Base-by-base conservation (phyloP, 441 rosid species). In the Erodium chrysanthum region DNA sequence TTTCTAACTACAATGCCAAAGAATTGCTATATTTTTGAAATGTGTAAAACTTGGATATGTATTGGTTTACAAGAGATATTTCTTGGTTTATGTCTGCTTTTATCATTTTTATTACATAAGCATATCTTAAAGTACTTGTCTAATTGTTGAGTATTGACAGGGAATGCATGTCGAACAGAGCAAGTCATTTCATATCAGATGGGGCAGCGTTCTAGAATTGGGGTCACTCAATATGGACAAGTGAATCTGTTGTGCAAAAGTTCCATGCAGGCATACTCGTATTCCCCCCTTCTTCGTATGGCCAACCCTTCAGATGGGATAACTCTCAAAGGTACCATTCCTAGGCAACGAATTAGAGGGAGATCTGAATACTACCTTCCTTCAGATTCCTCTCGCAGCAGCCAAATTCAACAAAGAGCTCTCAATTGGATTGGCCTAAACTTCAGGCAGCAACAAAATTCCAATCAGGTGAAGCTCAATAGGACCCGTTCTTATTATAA, bases 401-500 rank as follows among this genome's bases (percentile, higher is more conserved):
- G 75, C 75, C 70, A 77, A 71, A 64, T 80, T 77, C 77, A 68
- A 46, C 75, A 71, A 42, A 65, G 56, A 21, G 58, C 75, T 56
- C 65, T 74, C 44, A 12, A 11, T 70, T 67, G 68, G 66, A 25
- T 73, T 61, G 74, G 72, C 56, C 61, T 64, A 48, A 76, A 68
- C 18, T 75, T 66, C 65, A 25, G 68, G 71, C 15, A 63, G 54
- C 70, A 37, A 17, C 63, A 15, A 64, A 75, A 76, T 40, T 68
- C 1, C 70, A 79, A 68, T 4, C 23, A n/a, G 68, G 78, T 27
- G 65, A 81, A 75, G 75, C 70, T 74, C 40, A 80, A 80, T 21
- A 79, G 88, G 69, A 76, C 68, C 46, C 84, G 91, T 76, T 75
- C 85, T 72, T 69, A 70, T 79, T 94, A 94, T 75, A 94, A 91